Evolutionary conservation across 129 eudicot genomes (phyloP).

Genomic region (Escallonia rubra): DNA sequence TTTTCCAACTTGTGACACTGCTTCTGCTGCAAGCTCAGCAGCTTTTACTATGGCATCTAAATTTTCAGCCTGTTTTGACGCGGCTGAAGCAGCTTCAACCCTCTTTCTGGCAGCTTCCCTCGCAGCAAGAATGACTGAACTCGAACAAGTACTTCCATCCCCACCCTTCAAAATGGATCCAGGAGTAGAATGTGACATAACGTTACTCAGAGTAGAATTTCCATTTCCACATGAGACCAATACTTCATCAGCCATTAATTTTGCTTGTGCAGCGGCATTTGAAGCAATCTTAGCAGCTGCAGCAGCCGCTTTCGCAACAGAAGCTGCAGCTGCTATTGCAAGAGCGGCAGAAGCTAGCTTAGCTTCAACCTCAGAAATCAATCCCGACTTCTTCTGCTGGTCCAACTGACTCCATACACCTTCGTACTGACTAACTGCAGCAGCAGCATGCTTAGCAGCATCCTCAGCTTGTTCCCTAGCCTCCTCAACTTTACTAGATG

Average conservation of each 20-base stretch:
- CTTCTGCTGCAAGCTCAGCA: slow-evolving; percentile 95
- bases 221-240: slow-evolving; percentile 22
- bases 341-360: slow-evolving; percentile 82
- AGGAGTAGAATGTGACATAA: slow-evolving; percentile 23
- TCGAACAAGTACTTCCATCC: slow-evolving; percentile 27
- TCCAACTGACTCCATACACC: slow-evolving; percentile 69
- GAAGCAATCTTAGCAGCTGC: slow-evolving; percentile 88
- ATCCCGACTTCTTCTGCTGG: slow-evolving; percentile 48
- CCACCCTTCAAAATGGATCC: slow-evolving; percentile 37
- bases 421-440: slow-evolving; percentile 62
- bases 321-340: slow-evolving; percentile 82
- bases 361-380: slow-evolving; percentile 51
- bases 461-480: slow-evolving; percentile 77
- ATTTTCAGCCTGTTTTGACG: slow-evolving; percentile 92
- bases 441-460: slow-evolving; percentile 71
- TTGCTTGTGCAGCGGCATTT: slow-evolving; percentile 70
- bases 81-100: slow-evolving; percentile 90
- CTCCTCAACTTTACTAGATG: slow-evolving; percentile 52
- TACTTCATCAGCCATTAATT: slow-evolving; percentile 86
- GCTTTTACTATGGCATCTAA: slow-evolving; percentile 84
- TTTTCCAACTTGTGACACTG: slow-evolving; percentile 91
- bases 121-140: slow-evolving; percentile 66
- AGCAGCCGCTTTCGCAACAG: slow-evolving; percentile 98
- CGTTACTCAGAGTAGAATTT: slow-evolving; percentile 11
- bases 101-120: slow-evolving; percentile 84